Conservation (phyloP, 805 yeast species). For the Saturnispora besseyi region DNA sequence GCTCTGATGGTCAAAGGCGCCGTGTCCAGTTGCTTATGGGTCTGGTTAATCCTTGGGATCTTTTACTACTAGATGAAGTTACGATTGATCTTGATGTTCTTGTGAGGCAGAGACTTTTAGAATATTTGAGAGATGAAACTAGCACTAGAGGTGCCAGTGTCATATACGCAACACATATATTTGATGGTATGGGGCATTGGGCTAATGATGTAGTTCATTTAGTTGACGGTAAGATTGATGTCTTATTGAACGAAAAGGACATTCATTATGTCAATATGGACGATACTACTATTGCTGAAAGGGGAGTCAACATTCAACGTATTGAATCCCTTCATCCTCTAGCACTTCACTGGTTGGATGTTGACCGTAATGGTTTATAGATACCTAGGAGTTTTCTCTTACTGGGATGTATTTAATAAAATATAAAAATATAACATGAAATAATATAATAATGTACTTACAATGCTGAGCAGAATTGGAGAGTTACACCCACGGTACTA, state of each 20-base stretch:
- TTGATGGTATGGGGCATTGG: slow-evolving; percentile 90
- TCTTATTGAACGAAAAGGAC: slow-evolving; percentile 29
- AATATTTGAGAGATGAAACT: slow-evolving; percentile 70
- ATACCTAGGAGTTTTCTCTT: too few relatives aligned
- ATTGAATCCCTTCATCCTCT: slow-evolving; percentile 60
- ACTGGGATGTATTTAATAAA: too few relatives aligned
- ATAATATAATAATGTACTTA: too few relatives aligned
- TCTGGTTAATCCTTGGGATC: slow-evolving; percentile 79
- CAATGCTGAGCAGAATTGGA: not conserved
- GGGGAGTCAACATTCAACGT: slow-evolving; percentile 22
- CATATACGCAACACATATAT: slow-evolving; percentile 91
- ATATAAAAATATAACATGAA: too few relatives aligned
- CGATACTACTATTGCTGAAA: slow-evolving; percentile 13
- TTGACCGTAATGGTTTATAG: not conserved
- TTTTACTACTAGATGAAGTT: slow-evolving; percentile 86
- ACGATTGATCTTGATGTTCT: slow-evolving; percentile 94
- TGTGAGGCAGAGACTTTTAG: slow-evolving; percentile 67
- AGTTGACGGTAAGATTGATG: slow-evolving; percentile 49
- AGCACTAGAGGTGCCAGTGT: slow-evolving; percentile 60
- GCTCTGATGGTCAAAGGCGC: slow-evolving; percentile 92
- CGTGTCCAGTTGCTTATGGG: slow-evolving; percentile 95
- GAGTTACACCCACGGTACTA: too few relatives aligned
- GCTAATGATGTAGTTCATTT: slow-evolving; percentile 79
- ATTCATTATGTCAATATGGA: slow-evolving; percentile 25
- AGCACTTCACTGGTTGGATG: slow-evolving; percentile 54